A percentile compares a stretch with the other conserved stretches of the same genome.
These are phyloP conservation scores for Ilex paraguariensis DNA, from an alignment of 305 asterid species.

Conservation along the genomic window DNA sequence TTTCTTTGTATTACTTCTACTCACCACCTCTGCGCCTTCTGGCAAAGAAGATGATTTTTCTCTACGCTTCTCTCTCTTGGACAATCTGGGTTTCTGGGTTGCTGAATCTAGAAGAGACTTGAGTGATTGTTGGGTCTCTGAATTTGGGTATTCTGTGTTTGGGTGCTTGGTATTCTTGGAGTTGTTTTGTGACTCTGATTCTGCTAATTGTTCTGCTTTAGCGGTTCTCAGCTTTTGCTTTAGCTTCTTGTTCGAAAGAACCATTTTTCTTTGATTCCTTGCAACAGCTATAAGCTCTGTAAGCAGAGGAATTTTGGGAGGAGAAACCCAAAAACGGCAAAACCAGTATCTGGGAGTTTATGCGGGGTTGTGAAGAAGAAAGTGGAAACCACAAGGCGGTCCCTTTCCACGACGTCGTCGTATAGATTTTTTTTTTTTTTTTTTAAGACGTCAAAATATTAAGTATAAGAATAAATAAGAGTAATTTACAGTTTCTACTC, in stretches of 20 bases:
- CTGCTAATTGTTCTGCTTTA: constrained; percentile 40
- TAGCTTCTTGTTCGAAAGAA: constrained; percentile 77
- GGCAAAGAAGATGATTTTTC: constrained; percentile 14
- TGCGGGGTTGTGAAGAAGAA: background rate
- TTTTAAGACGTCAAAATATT: too few species aligned
- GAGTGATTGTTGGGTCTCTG: constrained; percentile 19
- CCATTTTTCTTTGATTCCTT: constrained; percentile 39
- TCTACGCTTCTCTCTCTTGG: constrained; percentile 63
- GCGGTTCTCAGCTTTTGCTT: constrained; percentile 72
- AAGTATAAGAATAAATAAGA: too few species aligned
- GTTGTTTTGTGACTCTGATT: constrained; percentile 28
- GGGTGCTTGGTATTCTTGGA: constrained; percentile 11
- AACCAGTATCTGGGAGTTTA: background rate
- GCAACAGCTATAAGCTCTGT: background rate
- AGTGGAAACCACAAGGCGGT: background rate
- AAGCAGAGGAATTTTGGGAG: background rate
- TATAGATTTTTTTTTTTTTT: too few species aligned
- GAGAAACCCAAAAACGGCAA: too few species aligned
- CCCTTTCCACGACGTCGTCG: too few species aligned
- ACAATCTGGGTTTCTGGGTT: constrained; percentile 36
- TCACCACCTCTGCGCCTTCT: constrained; percentile 13
- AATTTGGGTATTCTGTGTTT: constrained; percentile 17
- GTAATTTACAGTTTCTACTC: too few species aligned
- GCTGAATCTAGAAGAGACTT: constrained; percentile 24
- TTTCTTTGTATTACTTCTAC: constrained; percentile 15